These are phyloP conservation scores for Euclidium syriacum DNA, from an alignment of 345 rosid species.

Conservation along the genomic window DNA sequence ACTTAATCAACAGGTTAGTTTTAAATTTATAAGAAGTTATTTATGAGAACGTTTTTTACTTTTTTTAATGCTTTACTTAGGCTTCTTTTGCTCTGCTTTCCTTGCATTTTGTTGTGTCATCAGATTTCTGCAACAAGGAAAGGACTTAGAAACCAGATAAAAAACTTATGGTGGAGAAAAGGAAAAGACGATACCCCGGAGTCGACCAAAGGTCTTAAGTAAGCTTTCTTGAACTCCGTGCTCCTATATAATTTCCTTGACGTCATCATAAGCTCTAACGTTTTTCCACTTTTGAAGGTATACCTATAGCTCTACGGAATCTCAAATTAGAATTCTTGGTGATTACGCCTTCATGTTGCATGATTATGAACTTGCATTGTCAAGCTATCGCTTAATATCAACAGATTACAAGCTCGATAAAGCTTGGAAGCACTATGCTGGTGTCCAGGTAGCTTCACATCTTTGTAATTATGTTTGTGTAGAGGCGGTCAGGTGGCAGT, in stretches of 20 bases:
- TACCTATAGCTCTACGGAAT: conserved; percentile 82
- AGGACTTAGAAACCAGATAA: conserved; percentile 91
- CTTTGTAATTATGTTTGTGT: conserved; percentile 14
- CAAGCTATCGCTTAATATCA: conserved; percentile 89
- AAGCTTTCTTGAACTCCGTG: conserved; percentile 32
- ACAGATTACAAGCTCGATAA: conserved; percentile 97
- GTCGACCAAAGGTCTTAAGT: conserved; percentile 61
- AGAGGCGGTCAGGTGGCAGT: conserved; percentile 5
- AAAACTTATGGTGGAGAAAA: conserved; percentile 99
- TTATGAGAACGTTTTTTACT: background rate
- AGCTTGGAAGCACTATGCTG: conserved; percentile 98
- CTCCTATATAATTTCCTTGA: conserved; percentile 11
- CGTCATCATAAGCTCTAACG: conserved; percentile 11
- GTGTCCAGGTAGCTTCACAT: conserved; percentile 72
- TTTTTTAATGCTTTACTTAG: conserved; percentile 2
- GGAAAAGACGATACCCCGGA: conserved; percentile 85
- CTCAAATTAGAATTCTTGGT: conserved; percentile 91
- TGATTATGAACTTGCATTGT: conserved; percentile 92
- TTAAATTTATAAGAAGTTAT: background rate
- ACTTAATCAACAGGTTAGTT: conserved; percentile 78
- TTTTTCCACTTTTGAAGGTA: conserved; percentile 56
- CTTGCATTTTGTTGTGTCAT: conserved; percentile 22
- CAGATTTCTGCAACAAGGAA: conserved; percentile 95
- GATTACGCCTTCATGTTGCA: conserved; percentile 98
- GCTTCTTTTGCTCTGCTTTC: conserved; percentile 7